Percentiles rank a stretch among this genome's conserved stretches.
Conservation (phyloP, 2,329 filamentous ascomycete species). For the Lachnellula arida region DNA sequence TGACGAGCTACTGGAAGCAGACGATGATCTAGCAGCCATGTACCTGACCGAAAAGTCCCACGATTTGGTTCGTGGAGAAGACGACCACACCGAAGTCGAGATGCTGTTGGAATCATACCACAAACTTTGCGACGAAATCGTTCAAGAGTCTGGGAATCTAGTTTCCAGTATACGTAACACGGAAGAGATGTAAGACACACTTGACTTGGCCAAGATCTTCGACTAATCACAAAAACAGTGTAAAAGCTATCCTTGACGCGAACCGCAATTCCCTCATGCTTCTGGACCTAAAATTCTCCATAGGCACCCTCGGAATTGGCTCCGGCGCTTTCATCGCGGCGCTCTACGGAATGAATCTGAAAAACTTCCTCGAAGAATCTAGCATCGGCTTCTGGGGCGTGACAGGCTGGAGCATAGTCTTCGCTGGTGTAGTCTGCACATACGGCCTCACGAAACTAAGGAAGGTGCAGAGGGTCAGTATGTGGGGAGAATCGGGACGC, state of each 20-base stretch:
- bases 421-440: slow-evolving; percentile 72
- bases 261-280: slow-evolving; percentile 99
- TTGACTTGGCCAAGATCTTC: neutral
- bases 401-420: slow-evolving; percentile 62
- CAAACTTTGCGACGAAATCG: slow-evolving; percentile 96
- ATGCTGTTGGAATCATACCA: slow-evolving; percentile 96
- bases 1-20: slow-evolving; percentile 90
- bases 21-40: slow-evolving; percentile 93
- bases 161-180: slow-evolving; percentile 96
- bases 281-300: slow-evolving; percentile 91
- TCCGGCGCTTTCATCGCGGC: slow-evolving; percentile 93
- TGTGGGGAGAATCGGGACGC: slow-evolving; percentile 49
- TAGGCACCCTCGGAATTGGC: slow-evolving; percentile 89
- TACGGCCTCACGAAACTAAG: slow-evolving; percentile 82
- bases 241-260: slow-evolving; percentile 94
- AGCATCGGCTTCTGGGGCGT: slow-evolving; percentile 79
- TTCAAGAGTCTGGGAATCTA: slow-evolving; percentile 88
- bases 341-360: slow-evolving; percentile 99
- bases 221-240: slow-evolving; percentile 45
- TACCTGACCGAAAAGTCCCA: slow-evolving; percentile 86
- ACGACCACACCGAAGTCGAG: slow-evolving; percentile 95
- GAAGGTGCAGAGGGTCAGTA: slow-evolving; percentile 81
- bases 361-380: slow-evolving; percentile 96
- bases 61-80: slow-evolving; percentile 66
- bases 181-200: slow-evolving; percentile 73